Conservation (phyloP, 805 yeast species). For the Wickerhamomyces xylosicus region DNA sequence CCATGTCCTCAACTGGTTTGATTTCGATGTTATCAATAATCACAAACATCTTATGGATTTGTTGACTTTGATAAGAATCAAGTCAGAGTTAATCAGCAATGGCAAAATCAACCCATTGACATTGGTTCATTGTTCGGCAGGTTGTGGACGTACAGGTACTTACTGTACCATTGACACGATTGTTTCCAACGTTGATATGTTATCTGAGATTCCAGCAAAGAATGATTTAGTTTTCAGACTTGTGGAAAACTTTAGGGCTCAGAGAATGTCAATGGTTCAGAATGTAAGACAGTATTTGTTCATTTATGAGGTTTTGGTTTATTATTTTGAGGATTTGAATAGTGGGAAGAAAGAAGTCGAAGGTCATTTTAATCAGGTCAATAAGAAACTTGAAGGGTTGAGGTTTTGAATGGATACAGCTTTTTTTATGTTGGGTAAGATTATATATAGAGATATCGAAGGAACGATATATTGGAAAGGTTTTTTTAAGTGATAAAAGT, state of each 20-base stretch:
- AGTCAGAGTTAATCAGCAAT: slow-evolving; percentile 16
- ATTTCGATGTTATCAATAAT: slow-evolving; percentile 54
- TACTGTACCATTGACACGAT: slow-evolving; percentile 54
- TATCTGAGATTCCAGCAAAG: neutral
- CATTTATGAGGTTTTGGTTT: slow-evolving; percentile 52
- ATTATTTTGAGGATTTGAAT: slow-evolving; percentile 17
- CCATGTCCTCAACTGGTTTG: slow-evolving; percentile 77
- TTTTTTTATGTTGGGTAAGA: no score
- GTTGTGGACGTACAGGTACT: slow-evolving; percentile 95
- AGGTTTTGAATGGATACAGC: no score
- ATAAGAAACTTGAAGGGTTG: no score
- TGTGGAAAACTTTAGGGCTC: slow-evolving; percentile 59
- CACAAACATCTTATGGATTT: slow-evolving; percentile 12
- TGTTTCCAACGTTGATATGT: neutral
- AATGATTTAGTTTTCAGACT: slow-evolving; percentile 37
- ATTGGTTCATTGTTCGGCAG: slow-evolving; percentile 90
- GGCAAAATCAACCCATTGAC: slow-evolving; percentile 33
- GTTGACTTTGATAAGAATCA: slow-evolving; percentile 21
- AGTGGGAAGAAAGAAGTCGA: no score
- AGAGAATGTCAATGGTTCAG: slow-evolving; percentile 79
- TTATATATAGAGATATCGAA: no score
- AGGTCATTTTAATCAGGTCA: no score
- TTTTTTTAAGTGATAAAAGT: no score
- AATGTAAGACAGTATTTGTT: slow-evolving; percentile 63
- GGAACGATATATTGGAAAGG: no score